Evolutionary conservation across 2,329 filamentous ascomycete genomes (phyloP).

Genomic region (Talaromyces sp.): DNA sequence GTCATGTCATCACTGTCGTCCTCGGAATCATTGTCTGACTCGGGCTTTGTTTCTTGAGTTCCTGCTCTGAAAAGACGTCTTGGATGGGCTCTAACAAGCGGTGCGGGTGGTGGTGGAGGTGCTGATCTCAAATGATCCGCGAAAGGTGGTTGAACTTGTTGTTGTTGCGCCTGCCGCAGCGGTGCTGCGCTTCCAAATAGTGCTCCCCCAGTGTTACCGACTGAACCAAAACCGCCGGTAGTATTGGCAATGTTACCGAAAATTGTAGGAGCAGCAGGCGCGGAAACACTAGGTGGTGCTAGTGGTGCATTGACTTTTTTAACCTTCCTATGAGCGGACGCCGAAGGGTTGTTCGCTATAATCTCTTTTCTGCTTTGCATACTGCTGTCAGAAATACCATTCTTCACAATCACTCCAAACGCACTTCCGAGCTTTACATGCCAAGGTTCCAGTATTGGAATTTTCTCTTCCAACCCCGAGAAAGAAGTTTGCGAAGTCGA

Average conservation of each 20-base stretch:
- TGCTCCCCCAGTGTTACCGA: background rate
- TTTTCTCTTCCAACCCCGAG: conserved; percentile 53
- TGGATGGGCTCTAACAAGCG: background rate
- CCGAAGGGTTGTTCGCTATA: conserved; percentile 1
- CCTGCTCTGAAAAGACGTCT: background rate
- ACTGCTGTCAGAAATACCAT: conserved; percentile 21
- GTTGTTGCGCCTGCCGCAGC: background rate
- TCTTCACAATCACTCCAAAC: conserved; percentile 20
- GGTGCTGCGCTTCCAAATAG: background rate
- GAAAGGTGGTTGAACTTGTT: background rate
- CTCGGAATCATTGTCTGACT: conserved; percentile 8
- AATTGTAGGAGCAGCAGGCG: background rate
- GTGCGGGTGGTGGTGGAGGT: background rate
- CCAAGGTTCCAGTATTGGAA: conserved; percentile 58
- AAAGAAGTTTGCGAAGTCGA: conserved; percentile 63
- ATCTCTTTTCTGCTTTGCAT: conserved; percentile 13
- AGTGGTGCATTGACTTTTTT: background rate
- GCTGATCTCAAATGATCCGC: background rate
- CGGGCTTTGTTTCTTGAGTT: background rate
- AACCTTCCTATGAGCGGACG: background rate
- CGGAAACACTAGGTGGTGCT: background rate
- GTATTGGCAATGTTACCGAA: background rate
- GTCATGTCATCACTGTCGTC: conserved; percentile 7
- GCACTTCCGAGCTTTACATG: conserved; percentile 49
- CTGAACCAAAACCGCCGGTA: background rate